These are phyloP conservation scores for Abortiporus biennis DNA, from an alignment of 1,284 basidiomycete genomes.

Conservation along the genomic window DNA sequence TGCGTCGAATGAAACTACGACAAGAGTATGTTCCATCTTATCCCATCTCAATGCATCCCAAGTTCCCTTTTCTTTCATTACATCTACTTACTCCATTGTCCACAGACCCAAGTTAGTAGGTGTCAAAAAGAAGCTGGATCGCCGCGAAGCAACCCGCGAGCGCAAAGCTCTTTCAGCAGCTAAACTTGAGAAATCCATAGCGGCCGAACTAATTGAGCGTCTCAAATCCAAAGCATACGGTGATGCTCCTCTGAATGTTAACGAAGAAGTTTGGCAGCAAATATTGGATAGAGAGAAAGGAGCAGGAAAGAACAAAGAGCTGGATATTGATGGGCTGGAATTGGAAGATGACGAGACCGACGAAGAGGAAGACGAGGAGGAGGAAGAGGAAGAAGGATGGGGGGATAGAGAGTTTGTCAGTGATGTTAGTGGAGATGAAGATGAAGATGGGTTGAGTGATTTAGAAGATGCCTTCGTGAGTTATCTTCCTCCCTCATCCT, in stretches of 20 bases:
- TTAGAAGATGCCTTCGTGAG: conserved; percentile 63
- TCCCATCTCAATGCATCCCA: background rate
- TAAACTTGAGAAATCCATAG: conserved; percentile 91
- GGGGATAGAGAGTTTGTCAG: conserved; percentile 83
- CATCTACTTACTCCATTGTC: background rate
- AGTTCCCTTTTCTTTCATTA: conserved; percentile 1
- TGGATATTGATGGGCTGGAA: conserved; percentile 37
- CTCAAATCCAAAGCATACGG: conserved; percentile 97
- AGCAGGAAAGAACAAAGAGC: conserved; percentile 32
- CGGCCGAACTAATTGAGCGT: conserved; percentile 93
- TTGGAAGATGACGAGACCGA: conserved; percentile 40
- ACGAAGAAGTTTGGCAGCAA: conserved; percentile 94
- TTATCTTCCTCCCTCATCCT: conserved; percentile 10
- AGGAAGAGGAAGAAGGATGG: conserved; percentile 60
- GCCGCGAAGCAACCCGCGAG: conserved; percentile 91
- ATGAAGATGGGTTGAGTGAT: conserved; percentile 62
- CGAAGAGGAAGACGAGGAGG: conserved; percentile 47
- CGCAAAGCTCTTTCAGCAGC: conserved; percentile 94
- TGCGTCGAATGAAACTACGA: conserved; percentile 85
- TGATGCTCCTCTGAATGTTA: conserved; percentile 96
- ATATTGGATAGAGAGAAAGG: conserved; percentile 82
- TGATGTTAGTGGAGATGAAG: conserved; percentile 69
- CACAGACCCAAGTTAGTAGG: conserved; percentile 86
- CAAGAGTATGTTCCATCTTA: conserved; percentile 65
- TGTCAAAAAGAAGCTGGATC: conserved; percentile 96